A percentile compares a stretch with the other conserved stretches of the same genome.
Conservation (phyloP, 371 early-diverging fungal species). For the Mortierella sp. region DNA sequence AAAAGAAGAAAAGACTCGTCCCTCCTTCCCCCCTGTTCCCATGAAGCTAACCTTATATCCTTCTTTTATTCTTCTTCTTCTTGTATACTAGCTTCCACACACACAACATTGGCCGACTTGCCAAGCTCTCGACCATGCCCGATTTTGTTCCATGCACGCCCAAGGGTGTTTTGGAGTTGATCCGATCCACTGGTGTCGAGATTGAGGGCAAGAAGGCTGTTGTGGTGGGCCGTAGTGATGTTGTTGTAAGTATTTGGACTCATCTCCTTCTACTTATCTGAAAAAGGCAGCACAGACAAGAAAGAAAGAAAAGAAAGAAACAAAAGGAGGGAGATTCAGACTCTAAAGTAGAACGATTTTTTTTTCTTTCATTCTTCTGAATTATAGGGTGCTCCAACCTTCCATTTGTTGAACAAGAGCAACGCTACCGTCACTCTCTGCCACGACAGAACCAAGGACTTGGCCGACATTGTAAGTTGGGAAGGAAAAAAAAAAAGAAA, state of each 20-base stretch:
- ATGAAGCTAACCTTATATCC: too few relatives aligned
- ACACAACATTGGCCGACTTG: constrained; percentile 89
- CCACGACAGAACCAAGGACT: constrained; percentile 84
- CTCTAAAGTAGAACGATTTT: background rate
- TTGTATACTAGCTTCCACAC: constrained; percentile 83
- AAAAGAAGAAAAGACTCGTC: too few relatives aligned
- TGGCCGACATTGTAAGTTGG: constrained; percentile 71
- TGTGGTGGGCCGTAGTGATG: constrained; percentile 93
- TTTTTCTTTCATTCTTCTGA: background rate
- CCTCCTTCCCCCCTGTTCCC: too few relatives aligned
- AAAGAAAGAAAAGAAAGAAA: background rate
- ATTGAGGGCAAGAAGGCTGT: constrained; percentile 87
- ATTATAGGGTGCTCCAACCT: constrained; percentile 87
- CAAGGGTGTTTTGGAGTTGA: constrained; percentile 87
- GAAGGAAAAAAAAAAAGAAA: too few relatives aligned
- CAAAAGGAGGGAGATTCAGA: too few relatives aligned
- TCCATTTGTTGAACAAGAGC: constrained; percentile 77
- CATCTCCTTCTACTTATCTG: too few relatives aligned
- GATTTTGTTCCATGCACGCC: constrained; percentile 95
- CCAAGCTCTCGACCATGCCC: constrained; percentile 80
- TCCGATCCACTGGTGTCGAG: constrained; percentile 74
- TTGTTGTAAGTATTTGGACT: constrained; percentile 74
- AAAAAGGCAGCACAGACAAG: background rate
- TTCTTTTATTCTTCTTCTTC: constrained; percentile 10
- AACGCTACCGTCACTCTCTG: constrained; percentile 94